Base-by-base conservation (phyloP, 441 rosid genomes). In the Syzygium syzygioides region DNA sequence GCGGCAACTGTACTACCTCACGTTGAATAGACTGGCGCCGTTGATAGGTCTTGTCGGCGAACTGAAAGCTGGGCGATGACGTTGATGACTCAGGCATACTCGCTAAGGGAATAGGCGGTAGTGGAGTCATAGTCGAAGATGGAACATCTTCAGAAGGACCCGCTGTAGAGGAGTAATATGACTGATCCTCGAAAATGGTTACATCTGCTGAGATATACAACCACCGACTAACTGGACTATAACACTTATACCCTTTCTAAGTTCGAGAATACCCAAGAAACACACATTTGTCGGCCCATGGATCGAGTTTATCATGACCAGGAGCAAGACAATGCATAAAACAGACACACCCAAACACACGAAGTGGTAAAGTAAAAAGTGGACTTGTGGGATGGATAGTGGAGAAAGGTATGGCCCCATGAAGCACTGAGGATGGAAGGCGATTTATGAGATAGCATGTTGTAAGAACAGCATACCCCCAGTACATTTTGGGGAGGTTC, bases 11-110 rank as follows among this genome's bases (percentile, higher is more conserved):
- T 26, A 25, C n/a, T 57, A 25, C 14, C 62, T 57, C 62, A 57
- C 0, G 62, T 57, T 57, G 62, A 57, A 57, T 14, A 25, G n/a
- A 11, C 0, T 7, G 3, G 3, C 14, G 3, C 2, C 14, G n/a
- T 57, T 57, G 62, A 57, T 57, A 57, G 3, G 62, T 25, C 11
- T 57, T 10, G 14, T 57, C 14, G 14, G n/a, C 14, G n/a, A 57
- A 59, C 28, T 34, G 26, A 68, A 34, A 34, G 20, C 6, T 4
- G 3, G 28, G 15, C 1, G 48, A 68, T 14, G 4, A 41, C 20
- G 48, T 9, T 45, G 48, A 7, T 9, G 48, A 45, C 48, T 41
- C 1, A 19, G 2, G 48, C 23, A 34, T 9, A 10, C 80, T 5
- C 4, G 0, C 11, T 9, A 19, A 10, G 50, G 48, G 50, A 41